A percentile compares a stretch with the other conserved stretches of the same genome.
Evolutionary conservation across 192 early-diverging fungal genomes (phyloP).

Genomic region (Spinellus fusiger): DNA sequence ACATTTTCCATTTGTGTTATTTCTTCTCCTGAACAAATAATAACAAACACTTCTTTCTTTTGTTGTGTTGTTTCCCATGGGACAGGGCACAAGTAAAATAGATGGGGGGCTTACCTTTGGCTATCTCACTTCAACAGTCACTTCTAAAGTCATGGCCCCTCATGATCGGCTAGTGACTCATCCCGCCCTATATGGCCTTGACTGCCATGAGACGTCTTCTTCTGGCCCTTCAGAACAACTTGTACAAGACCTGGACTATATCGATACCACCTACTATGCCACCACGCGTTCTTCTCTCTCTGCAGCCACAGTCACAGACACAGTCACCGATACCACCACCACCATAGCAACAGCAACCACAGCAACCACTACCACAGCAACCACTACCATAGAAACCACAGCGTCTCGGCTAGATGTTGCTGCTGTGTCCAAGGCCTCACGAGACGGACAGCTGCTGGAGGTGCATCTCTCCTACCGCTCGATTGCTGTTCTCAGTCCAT

Average conservation of each 20-base stretch:
- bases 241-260: constrained; percentile 11
- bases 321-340: neutral
- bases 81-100: neutral
- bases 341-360: neutral
- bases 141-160: neutral
- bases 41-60: neutral
- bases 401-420: neutral
- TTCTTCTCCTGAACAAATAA: neutral
- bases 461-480: constrained; percentile 53
- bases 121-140: neutral
- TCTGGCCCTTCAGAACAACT: constrained; percentile 1
- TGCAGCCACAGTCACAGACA: neutral
- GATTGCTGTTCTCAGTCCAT: constrained; percentile 54
- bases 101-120: neutral
- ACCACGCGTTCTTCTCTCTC: neutral
- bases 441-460: neutral
- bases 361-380: neutral
- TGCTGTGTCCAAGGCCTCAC: neutral
- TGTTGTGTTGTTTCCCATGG: neutral
- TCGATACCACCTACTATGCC: constrained; percentile 14
- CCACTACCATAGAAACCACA: neutral
- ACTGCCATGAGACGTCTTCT: neutral
- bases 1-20: neutral
- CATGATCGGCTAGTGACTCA: neutral
- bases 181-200: neutral